phyloP scores from a whole-genome alignment of 306 rosid genomes.

The Sphenostylis stenocarpa region DNA sequence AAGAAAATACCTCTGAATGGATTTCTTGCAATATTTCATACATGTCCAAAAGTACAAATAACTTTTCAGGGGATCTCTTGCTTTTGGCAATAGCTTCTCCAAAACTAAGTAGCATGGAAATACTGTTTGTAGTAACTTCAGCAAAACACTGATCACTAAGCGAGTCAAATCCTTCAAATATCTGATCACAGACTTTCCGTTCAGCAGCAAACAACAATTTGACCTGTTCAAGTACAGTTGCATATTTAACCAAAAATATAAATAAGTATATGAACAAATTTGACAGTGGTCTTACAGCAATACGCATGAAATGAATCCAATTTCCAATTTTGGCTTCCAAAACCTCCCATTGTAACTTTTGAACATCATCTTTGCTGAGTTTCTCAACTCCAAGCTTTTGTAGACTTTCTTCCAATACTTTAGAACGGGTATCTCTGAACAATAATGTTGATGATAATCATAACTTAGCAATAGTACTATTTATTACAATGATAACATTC shows the following conservation, averaged over 20 bases:
- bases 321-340: conserved; percentile 92
- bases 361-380: conserved; percentile 82
- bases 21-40: conserved; percentile 88
- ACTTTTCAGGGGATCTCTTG: conserved; percentile 89
- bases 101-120: conserved; percentile 70
- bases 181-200: conserved; percentile 73
- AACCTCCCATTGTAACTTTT: conserved; percentile 88
- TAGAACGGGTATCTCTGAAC: conserved; percentile 68
- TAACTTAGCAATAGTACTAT: neutral
- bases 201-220: conserved; percentile 84
- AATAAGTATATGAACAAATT: neutral
- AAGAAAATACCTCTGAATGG: conserved; percentile 63
- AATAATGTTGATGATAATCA: conserved; percentile 21
- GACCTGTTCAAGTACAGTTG: conserved; percentile 53
- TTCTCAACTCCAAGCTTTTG: conserved; percentile 81
- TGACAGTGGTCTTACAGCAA: conserved; percentile 59
- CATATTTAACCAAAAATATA: neutral
- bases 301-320: conserved; percentile 94
- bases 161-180: conserved; percentile 71
- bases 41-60: conserved; percentile 90
- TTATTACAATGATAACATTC: neutral
- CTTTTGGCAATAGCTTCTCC: conserved; percentile 90
- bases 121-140: conserved; percentile 73
- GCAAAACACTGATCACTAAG: conserved; percentile 79
- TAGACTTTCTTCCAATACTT: conserved; percentile 82